Evolutionary conservation across 2,329 filamentous ascomycete genomes (phyloP), one percentile per base, ranked within the genome.

Genomic region (Blumeria graminis): DNA sequence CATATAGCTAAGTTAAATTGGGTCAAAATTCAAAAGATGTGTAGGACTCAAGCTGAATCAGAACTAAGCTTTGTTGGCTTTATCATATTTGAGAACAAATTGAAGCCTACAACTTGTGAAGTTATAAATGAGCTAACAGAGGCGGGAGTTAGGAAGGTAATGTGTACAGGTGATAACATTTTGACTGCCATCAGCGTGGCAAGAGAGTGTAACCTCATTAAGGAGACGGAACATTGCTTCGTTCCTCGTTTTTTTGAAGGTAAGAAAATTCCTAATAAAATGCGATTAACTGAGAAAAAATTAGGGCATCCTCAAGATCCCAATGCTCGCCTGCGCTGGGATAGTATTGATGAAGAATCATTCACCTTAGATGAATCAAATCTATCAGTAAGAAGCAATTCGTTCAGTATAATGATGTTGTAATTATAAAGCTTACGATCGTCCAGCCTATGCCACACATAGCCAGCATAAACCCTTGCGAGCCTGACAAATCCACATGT

Each of bases 111-210:
- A 18, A 95, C 90, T 0, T 76, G 85, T 1, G 76, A 76, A 1
- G 84, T 95, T 36, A 78, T 98, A 32, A 76, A 84, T 57, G 89
- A 96, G 69, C 75, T 98, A 3, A 76, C 79, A 35, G 74, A 82
- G 55, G 90, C 93, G 7, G 84, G 84, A 57, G 94, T 98, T 61
- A 80, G 86, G 38, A 83, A 84, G 33, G 81, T 94, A 55, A 98
- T 98, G 92, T 93, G 93, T 60, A 98, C 92, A 0, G 92, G 92
- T 34, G 92, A 98, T 72, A 98, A 98, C 63, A 96, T 96, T 60
- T 71, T 96, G 56, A 98, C 92, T 9, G 92, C 92, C 22, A 89
- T 98, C 65, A 95, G 89, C 63, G 92, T 98, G 56, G 90, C 88
- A 3, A 78, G 89, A 63, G 89, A 96, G 65, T 95, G 89, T 67